Conservation (phyloP, 2,329 filamentous ascomycete species). For the Scedosporium minutisporum region DNA sequence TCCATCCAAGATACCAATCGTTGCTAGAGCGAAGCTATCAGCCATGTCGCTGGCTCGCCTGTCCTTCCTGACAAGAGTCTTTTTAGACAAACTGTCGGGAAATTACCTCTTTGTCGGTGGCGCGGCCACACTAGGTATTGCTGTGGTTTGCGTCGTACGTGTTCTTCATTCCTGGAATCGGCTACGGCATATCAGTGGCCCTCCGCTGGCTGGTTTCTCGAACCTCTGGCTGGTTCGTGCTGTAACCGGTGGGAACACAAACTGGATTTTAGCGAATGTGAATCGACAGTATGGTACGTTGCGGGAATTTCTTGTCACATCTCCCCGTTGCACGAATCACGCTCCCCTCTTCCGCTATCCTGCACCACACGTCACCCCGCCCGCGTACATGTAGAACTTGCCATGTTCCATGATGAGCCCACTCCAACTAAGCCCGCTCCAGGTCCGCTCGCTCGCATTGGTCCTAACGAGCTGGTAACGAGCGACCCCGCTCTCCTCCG, state of each 20-base stretch:
- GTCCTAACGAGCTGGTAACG: constrained; percentile 30
- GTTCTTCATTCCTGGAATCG: constrained; percentile 21
- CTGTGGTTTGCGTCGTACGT: constrained; percentile 1
- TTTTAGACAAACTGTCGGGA: no score
- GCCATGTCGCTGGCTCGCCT: no score
- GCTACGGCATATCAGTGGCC: constrained; percentile 30
- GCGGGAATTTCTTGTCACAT: background rate
- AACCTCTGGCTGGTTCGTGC: constrained; percentile 27
- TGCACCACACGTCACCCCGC: no score
- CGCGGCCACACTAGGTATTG: background rate
- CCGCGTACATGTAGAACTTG: no score
- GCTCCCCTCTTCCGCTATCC: constrained; percentile 9
- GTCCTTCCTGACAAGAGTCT: no score
- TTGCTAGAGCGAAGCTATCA: no score
- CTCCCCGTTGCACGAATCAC: constrained; percentile 4
- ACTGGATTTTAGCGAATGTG: constrained; percentile 25
- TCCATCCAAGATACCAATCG: no score
- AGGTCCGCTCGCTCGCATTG: constrained; percentile 30
- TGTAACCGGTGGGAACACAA: constrained; percentile 20
- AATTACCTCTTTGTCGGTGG: no score
- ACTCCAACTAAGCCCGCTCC: background rate
- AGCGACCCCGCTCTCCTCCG: constrained; percentile 28
- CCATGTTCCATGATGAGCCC: background rate
- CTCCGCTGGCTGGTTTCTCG: constrained; percentile 25
- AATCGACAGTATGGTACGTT: constrained; percentile 23